Percentiles rank a stretch among this genome's conserved stretches.
These are phyloP conservation scores for Boletus huronensis DNA, from an alignment of 768 basidiomycete species.

Conservation along the genomic window DNA sequence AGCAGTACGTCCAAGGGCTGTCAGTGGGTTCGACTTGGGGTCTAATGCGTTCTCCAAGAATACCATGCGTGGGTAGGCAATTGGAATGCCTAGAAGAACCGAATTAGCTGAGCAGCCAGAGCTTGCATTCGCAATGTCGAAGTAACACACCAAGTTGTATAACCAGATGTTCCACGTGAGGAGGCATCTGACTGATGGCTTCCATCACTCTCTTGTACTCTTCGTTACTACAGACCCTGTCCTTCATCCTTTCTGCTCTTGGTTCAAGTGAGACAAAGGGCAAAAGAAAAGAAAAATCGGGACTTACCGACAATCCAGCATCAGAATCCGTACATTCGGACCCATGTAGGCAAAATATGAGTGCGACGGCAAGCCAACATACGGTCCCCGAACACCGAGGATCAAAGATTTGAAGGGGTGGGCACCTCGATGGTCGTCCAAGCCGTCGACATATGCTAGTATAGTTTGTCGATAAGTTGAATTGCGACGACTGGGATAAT, in stretches of 20 bases:
- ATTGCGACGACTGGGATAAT: neutral
- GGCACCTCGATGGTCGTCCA: constrained; percentile 52
- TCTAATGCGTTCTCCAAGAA: constrained; percentile 80
- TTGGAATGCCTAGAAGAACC: constrained; percentile 55
- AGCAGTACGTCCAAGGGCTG: constrained; percentile 67
- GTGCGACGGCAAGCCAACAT: constrained; percentile 76
- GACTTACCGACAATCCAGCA: constrained; percentile 78
- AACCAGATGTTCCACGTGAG: constrained; percentile 73
- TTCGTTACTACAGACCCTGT: constrained; percentile 70
- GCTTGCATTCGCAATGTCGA: neutral
- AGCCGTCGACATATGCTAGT: constrained; percentile 56
- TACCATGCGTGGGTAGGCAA: constrained; percentile 92
- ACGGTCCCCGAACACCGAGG: constrained; percentile 73
- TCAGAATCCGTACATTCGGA: constrained; percentile 67
- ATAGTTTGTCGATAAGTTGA: neutral
- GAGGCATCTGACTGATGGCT: constrained; percentile 57
- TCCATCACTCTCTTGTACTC: constrained; percentile 76
- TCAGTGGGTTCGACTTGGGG: constrained; percentile 81
- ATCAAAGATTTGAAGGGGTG: constrained; percentile 73
- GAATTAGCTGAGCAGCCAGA: neutral
- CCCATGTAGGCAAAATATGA: constrained; percentile 80
- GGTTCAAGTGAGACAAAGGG: constrained; percentile 5
- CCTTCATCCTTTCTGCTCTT: constrained; percentile 82
- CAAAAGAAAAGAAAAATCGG: neutral
- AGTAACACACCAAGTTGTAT: constrained; percentile 63